phyloP scores from a whole-genome alignment of 768 basidiomycete genomes.

The Russula vinacea region DNA sequence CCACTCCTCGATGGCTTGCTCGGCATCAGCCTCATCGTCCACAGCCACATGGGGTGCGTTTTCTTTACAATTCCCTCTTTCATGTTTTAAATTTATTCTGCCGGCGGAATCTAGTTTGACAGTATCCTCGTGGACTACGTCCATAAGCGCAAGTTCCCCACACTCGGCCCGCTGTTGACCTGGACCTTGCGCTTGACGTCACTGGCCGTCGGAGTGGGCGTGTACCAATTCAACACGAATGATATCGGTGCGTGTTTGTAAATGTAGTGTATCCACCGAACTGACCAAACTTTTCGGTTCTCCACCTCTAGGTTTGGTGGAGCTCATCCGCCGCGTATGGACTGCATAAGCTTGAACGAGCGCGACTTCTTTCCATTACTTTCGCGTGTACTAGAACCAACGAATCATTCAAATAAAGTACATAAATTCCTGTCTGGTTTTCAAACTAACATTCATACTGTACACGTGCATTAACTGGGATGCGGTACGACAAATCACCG shows the following conservation, averaged over 20 bases:
- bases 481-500: background rate
- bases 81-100: background rate
- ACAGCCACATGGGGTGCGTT: conserved; percentile 92
- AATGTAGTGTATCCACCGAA: too few relatives aligned
- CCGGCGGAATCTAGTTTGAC: conserved; percentile 58
- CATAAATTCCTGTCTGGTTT: background rate
- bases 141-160: conserved; percentile 85
- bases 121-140: conserved; percentile 80
- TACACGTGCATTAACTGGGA: background rate
- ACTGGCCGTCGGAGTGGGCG: conserved; percentile 77
- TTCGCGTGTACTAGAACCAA: conserved; percentile 15
- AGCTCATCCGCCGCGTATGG: conserved; percentile 82
- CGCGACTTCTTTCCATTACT: too few relatives aligned
- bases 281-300: conserved; percentile 6
- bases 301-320: conserved; percentile 60
- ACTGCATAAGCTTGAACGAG: conserved; percentile 48
- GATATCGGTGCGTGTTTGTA: conserved; percentile 77
- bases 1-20: conserved; percentile 89
- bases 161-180: conserved; percentile 60
- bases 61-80: too few relatives aligned
- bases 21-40: conserved; percentile 83
- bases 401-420: background rate
- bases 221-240: conserved; percentile 98
- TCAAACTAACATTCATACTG: background rate
- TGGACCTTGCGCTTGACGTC: conserved; percentile 81